A percentile compares a stretch with the other conserved stretches of the same genome.
phyloP scores from a whole-genome alignment of 2,329 filamentous ascomycete species.

The Ceratocystis albifundus region DNA sequence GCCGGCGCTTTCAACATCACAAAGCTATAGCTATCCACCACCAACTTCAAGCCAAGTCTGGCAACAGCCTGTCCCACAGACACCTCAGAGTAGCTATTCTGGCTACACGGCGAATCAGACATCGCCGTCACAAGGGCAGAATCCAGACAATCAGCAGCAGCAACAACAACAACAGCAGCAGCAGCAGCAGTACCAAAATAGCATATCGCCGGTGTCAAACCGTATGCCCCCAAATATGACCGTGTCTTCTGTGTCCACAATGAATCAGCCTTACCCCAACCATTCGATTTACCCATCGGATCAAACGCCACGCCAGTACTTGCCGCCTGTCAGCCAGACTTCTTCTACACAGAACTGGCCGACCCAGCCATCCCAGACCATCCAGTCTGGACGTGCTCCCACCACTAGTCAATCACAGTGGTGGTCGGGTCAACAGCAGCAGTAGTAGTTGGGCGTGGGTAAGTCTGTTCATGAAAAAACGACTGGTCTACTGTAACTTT shows the following conservation, averaged over 20 bases:
- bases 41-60: slow-evolving; percentile 45
- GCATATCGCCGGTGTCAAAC: not conserved
- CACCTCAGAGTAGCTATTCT: slow-evolving; percentile 45
- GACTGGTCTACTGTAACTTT: too few species aligned
- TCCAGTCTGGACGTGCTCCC: not conserved
- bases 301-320: slow-evolving; percentile 53
- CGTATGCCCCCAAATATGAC: slow-evolving; percentile 49
- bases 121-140: not conserved
- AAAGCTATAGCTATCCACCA: slow-evolving; percentile 51
- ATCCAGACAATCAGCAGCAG: not conserved
- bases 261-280: slow-evolving; percentile 47
- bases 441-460: not conserved
- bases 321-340: slow-evolving; percentile 49
- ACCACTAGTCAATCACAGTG: slow-evolving; percentile 35
- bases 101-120: slow-evolving; percentile 43
- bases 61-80: slow-evolving; percentile 51
- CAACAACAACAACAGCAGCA: slow-evolving; percentile 3
- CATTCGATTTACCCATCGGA: slow-evolving; percentile 51
- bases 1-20: slow-evolving; percentile 39
- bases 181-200: not conserved
- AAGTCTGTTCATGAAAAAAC: too few species aligned
- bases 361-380: slow-evolving; percentile 50
- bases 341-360: slow-evolving; percentile 42
- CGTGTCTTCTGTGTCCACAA: slow-evolving; percentile 51
- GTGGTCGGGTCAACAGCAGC: slow-evolving; percentile 37